phyloP scores from a whole-genome alignment of 2,329 filamentous ascomycete species.

The Alternaria conjuncta region DNA sequence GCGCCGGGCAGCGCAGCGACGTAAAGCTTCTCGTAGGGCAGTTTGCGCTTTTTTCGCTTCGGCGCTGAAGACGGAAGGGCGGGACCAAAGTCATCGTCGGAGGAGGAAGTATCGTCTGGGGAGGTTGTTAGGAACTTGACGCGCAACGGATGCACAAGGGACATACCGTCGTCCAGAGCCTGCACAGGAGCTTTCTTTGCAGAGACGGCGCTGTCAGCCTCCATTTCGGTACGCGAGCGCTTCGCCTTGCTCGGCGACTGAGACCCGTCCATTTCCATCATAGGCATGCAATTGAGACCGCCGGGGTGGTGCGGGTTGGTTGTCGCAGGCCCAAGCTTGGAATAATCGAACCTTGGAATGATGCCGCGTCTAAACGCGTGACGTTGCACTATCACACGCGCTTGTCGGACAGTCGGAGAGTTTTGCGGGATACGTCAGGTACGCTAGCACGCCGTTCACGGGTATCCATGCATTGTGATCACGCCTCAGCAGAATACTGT shows the following conservation, averaged over 20 bases:
- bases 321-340: not conserved
- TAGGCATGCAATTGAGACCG: not conserved
- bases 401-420: not conserved
- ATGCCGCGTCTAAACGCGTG: not conserved
- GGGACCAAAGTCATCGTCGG: conserved; percentile 87
- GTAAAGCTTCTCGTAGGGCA: conserved; percentile 95
- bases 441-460: not conserved
- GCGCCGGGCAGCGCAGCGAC: conserved; percentile 84
- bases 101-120: conserved; percentile 62
- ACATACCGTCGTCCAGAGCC: conserved; percentile 20
- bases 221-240: conserved; percentile 36
- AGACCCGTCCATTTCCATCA: conserved; percentile 14
- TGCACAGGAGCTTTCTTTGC: conserved; percentile 15
- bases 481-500: not conserved
- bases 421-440: not conserved
- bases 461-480: not conserved
- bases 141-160: conserved; percentile 5
- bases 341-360: not conserved
- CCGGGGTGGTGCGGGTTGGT: not conserved
- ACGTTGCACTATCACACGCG: not conserved
- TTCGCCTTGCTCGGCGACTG: conserved; percentile 34
- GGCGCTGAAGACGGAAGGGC: conserved; percentile 80
- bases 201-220: conserved; percentile 19
- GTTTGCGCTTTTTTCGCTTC: conserved; percentile 87
- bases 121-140: conserved; percentile 6